These are phyloP conservation scores for Phoenix roebelenii DNA, from an alignment of 176 grass and related monocot species.

Conservation along the genomic window DNA sequence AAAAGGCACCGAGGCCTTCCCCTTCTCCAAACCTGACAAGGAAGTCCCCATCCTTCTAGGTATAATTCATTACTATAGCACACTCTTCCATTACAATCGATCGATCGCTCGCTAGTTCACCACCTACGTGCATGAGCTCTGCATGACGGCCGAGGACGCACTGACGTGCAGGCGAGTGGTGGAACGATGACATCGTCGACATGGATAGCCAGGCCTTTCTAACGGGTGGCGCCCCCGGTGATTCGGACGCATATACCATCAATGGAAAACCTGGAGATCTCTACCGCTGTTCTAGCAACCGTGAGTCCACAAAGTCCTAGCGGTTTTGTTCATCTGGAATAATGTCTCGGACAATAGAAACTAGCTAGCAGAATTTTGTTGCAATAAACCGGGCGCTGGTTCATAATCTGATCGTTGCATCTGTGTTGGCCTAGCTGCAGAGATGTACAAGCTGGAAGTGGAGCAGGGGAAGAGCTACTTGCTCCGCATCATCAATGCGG, in stretches of 20 bases:
- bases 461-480: slow-evolving; percentile 31
- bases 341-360: no score
- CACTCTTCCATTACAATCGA: no score
- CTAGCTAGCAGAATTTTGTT: no score
- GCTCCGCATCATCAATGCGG: slow-evolving; percentile 57
- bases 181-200: slow-evolving; percentile 42
- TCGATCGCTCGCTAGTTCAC: no score
- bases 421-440: background rate
- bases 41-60: slow-evolving; percentile 43
- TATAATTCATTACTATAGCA: background rate
- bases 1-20: slow-evolving; percentile 1
- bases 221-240: slow-evolving; percentile 15
- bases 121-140: no score
- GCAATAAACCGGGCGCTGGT: no score
- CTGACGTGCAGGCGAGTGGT: slow-evolving; percentile 36
- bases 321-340: no score
- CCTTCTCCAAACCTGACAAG: slow-evolving; percentile 32
- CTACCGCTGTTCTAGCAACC: slow-evolving; percentile 11
- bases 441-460: slow-evolving; percentile 23
- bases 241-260: slow-evolving; percentile 43
- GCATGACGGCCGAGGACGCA: no score
- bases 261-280: slow-evolving; percentile 35
- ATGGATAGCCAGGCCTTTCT: slow-evolving; percentile 25
- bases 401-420: no score
- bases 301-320: background rate